Evolutionary conservation across 164 flowering plant species (phyloP), one percentile per base, ranked within the genome.

Genomic region (Nelumbo lutea): DNA sequence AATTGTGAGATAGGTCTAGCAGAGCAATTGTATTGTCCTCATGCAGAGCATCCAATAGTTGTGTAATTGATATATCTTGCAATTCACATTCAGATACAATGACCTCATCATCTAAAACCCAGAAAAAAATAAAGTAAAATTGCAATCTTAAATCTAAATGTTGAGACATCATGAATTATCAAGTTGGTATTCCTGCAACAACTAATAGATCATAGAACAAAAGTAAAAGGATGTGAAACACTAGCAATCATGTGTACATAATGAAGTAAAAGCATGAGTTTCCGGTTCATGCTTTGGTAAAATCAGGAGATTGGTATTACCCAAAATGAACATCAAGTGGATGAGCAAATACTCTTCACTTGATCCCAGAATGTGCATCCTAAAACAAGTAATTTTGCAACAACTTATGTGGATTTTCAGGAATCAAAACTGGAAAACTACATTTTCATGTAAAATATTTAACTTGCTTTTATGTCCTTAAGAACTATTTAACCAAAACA

Each of bases 51-150:
- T 81, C 77, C 68, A 92, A 43, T 70, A 95, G 75, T 43, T 97
- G 99, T 48, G 81, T 68, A 56, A 86, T 72, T 58, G 98, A 90
- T 59, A 90, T 74, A 81, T 95, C 98, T 84, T 88, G 93, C 80
- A 95, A 69, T 59, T 85, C 93, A 79, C 97, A 92, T 46, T 87
- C 88, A 74, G 98, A 82, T 47, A 83, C 88, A 64, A 80, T 69
- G 48, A 95, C 79, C 80, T 92, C 98, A 79, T 95, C 99, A 65
- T 92, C 99, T 39, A 93, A 87, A 66, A 88, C 89, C 99, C 93
- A 79, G 56, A 45, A 71, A 67, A 64, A 41, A 74, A 61, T 56
- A 72, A 51, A 4, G 51, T 3, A 44, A 42, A 55, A 56, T 9
- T 8, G n/a, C 59, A 51, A 66, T 48, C 47, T 66, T 53, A 50